Evolutionary conservation across 1,139 yeast species (phyloP).

Genomic region (Scheffersomyces titani): DNA sequence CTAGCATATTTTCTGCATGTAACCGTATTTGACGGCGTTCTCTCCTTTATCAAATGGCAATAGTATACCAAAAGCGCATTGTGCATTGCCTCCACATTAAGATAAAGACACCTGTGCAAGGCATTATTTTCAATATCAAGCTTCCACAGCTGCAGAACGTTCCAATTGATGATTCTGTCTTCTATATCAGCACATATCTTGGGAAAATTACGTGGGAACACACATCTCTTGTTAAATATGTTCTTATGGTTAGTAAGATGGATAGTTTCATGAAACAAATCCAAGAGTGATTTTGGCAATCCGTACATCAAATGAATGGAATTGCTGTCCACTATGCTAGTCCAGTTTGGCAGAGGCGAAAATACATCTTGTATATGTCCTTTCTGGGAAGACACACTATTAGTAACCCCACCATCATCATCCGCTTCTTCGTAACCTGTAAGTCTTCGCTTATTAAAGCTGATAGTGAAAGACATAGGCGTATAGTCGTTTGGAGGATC

Average conservation of each 20-base stretch:
- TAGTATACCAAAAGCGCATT: constrained; percentile 46
- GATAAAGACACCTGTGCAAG: constrained; percentile 43
- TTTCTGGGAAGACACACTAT: neutral
- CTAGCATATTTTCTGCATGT: constrained; percentile 20
- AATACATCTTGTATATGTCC: neutral
- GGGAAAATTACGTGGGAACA: constrained; percentile 58
- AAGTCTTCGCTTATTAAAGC: constrained; percentile 19
- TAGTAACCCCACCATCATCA: constrained; percentile 1
- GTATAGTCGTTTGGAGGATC: constrained; percentile 11
- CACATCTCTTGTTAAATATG: constrained; percentile 42
- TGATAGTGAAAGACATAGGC: constrained; percentile 26
- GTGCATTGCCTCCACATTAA: constrained; percentile 42
- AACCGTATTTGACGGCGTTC: constrained; percentile 31
- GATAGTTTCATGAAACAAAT: constrained; percentile 46
- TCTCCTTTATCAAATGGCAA: constrained; percentile 45
- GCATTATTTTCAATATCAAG: constrained; percentile 21
- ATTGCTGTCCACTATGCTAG: constrained; percentile 9
- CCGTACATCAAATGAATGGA: constrained; percentile 48
- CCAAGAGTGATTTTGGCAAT: constrained; percentile 45
- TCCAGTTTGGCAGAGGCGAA: constrained; percentile 1
- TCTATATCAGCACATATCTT: constrained; percentile 55
- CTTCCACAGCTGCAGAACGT: constrained; percentile 40
- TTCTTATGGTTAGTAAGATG: constrained; percentile 55
- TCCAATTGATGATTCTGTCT: constrained; percentile 50
- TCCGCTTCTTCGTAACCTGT: constrained; percentile 9